A percentile compares a stretch with the other conserved stretches of the same genome.
phyloP scores from a whole-genome alignment of 2,329 filamentous ascomycete species.

The Botrytis medusae region DNA sequence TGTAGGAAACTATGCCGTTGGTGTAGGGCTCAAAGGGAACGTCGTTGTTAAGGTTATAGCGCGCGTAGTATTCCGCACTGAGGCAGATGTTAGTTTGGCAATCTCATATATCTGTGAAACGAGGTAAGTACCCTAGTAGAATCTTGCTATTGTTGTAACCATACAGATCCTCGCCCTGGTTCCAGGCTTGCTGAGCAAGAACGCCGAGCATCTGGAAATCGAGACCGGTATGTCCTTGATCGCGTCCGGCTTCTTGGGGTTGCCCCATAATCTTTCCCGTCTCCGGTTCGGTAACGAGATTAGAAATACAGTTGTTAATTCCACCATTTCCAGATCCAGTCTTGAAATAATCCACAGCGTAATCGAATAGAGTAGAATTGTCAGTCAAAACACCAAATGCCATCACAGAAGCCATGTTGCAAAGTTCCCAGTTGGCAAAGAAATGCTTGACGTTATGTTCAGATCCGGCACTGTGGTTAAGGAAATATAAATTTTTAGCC shows the following conservation, averaged over 20 bases:
- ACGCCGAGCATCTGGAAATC: not conserved
- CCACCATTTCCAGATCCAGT: slow-evolving; percentile 3
- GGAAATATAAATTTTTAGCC: not conserved
- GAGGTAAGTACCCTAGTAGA: not conserved
- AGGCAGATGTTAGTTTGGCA: not conserved
- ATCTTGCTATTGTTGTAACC: not conserved
- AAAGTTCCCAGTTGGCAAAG: not conserved
- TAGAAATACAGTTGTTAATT: not conserved
- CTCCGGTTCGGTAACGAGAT: not conserved
- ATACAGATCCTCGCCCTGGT: not conserved
- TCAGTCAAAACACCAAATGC: not conserved
- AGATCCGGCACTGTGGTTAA: not conserved
- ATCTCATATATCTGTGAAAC: not conserved
- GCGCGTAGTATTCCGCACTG: slow-evolving; percentile 1
- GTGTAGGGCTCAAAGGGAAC: not conserved
- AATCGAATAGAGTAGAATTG: not conserved
- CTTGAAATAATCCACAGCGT: not conserved
- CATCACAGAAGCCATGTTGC: not conserved
- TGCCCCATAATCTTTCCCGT: not conserved
- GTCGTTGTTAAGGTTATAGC: not conserved
- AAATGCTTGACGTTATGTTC: not conserved
- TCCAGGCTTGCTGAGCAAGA: not conserved
- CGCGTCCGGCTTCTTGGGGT: not conserved
- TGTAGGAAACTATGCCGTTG: slow-evolving; percentile 1
- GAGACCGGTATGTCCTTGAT: not conserved